phyloP scores from a whole-genome alignment of 306 rosid genomes.

The Carpinus viminea region DNA sequence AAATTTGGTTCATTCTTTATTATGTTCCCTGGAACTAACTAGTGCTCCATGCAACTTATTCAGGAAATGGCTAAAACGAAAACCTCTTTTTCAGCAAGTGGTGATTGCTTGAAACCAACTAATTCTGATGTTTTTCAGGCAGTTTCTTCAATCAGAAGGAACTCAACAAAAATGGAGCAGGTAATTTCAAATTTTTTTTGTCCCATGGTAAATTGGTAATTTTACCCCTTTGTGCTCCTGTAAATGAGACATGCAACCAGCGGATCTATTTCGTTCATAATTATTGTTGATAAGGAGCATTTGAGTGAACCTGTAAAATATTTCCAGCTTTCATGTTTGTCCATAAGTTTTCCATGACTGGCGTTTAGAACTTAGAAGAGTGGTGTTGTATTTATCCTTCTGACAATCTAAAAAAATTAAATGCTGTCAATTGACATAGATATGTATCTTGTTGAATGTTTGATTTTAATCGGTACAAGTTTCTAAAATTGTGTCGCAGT shows the following conservation, averaged over 20 bases:
- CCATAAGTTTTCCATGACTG: background rate
- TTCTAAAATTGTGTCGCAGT: background rate
- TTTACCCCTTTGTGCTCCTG: background rate
- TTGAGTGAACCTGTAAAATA: background rate
- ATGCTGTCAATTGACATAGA: background rate
- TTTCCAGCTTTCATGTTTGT: background rate
- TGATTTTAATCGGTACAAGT: background rate
- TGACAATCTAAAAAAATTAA: background rate
- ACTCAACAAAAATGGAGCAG: constrained; percentile 77
- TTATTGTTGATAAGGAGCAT: background rate
- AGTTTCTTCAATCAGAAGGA: constrained; percentile 59
- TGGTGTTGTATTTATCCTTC: background rate
- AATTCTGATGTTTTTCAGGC: constrained; percentile 51
- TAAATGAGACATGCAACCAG: background rate
- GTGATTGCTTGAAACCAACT: constrained; percentile 41
- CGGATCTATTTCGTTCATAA: background rate
- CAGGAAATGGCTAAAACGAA: constrained; percentile 64
- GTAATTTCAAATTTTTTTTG: constrained; percentile 33
- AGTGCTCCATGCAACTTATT: constrained; percentile 24
- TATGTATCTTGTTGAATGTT: background rate
- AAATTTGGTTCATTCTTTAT: constrained; percentile 7
- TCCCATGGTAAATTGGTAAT: background rate
- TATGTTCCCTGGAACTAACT: constrained; percentile 15
- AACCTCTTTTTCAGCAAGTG: constrained; percentile 40
- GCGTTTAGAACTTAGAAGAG: background rate